Percentiles rank a stretch among this genome's conserved stretches.
phyloP scores from a whole-genome alignment of 345 rosid genomes.

The Eucalyptus regnans region DNA sequence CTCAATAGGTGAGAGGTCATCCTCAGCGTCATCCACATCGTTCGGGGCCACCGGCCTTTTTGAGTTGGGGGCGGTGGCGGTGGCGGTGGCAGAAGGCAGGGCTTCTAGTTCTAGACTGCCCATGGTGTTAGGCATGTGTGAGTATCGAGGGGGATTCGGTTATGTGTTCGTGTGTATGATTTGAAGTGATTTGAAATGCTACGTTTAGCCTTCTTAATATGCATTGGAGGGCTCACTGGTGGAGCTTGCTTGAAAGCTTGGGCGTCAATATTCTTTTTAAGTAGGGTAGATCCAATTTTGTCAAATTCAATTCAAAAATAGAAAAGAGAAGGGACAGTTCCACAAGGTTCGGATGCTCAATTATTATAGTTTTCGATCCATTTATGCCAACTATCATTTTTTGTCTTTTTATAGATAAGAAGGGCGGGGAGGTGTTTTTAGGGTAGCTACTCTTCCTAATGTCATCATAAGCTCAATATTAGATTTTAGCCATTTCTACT shows the following conservation, averaged over 20 bases:
- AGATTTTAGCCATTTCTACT: not conserved
- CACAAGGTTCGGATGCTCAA: not conserved
- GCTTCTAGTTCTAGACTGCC: constrained; percentile 3
- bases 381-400: not conserved
- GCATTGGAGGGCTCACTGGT: not conserved
- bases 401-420: not conserved
- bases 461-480: not conserved
- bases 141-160: not conserved
- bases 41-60: not conserved
- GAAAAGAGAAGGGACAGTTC: not conserved
- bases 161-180: not conserved
- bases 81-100: constrained; percentile 4
- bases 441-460: not conserved
- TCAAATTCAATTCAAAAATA: not conserved
- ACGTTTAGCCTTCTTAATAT: not conserved
- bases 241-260: not conserved
- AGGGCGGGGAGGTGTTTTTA: not conserved
- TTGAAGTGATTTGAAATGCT: not conserved
- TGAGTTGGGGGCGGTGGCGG: not conserved
- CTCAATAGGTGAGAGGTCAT: constrained; percentile 58
- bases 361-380: not conserved
- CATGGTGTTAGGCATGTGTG: not conserved
- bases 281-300: not conserved
- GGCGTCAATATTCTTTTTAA: not conserved
- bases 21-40: not conserved